Evolutionary conservation across 2,329 filamentous ascomycete genomes (phyloP).

Genomic region (Aspergillus arachidicola): DNA sequence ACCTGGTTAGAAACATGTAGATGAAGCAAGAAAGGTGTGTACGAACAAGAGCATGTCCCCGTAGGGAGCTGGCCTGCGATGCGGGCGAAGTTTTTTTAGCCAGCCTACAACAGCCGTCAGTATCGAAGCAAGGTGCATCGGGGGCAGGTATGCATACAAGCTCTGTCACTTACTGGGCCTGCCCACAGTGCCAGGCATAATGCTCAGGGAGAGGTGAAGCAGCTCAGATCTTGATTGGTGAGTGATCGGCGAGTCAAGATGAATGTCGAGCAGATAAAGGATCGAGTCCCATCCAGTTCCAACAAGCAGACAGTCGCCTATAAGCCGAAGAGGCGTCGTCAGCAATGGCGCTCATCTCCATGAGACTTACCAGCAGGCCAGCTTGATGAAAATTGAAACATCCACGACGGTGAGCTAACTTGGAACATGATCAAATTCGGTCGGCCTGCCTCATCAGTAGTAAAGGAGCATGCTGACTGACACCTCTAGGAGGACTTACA

Average conservation of each 20-base stretch:
- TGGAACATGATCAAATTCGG: not conserved
- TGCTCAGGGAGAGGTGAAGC: slow-evolving; percentile 14
- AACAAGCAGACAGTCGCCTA: not conserved
- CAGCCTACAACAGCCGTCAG: slow-evolving; percentile 14
- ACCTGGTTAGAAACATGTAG: not conserved
- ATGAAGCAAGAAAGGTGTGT: not conserved
- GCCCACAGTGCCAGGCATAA: slow-evolving; percentile 17
- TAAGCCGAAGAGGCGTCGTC: not conserved
- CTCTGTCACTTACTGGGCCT: slow-evolving; percentile 24
- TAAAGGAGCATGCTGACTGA: not conserved
- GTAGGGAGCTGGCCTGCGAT: slow-evolving; percentile 8
- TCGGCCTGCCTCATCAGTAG: slow-evolving; percentile 1
- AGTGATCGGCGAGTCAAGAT: not conserved
- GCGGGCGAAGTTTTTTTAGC: slow-evolving; percentile 17
- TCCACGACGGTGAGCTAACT: not conserved
- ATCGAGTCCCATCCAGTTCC: not conserved
- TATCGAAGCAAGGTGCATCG: not conserved
- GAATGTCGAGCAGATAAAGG: not conserved
- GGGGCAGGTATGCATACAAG: slow-evolving; percentile 12
- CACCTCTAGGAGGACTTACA: not conserved
- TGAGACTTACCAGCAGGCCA: not conserved
- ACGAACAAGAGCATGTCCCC: slow-evolving; percentile 12
- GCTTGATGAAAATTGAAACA: not conserved
- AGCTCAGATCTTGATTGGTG: not conserved
- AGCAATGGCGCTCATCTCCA: not conserved